These are phyloP conservation scores for Mycena crocata DNA, from an alignment of 768 basidiomycete genomes.

Conservation along the genomic window DNA sequence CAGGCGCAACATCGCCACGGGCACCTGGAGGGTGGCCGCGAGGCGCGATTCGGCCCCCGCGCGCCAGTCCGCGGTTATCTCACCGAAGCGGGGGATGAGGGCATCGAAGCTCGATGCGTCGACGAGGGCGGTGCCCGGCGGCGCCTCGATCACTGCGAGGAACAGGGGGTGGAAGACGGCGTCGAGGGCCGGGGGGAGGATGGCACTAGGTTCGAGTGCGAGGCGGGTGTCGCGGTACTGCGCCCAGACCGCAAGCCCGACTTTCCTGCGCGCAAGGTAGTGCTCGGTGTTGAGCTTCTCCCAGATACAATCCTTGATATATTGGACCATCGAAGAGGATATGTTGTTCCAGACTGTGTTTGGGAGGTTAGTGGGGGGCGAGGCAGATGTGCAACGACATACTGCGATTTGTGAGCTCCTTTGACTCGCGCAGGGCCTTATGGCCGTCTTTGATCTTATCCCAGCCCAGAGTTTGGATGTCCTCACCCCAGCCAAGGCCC, in stretches of 20 bases:
- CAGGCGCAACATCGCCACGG: background rate
- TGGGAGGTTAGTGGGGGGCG: background rate
- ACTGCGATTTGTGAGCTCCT: background rate
- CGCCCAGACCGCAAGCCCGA: background rate
- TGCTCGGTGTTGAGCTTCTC: background rate
- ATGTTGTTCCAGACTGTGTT: slow-evolving; percentile 1
- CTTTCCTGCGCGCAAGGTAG: background rate
- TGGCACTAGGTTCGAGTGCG: background rate
- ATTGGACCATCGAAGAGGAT: background rate
- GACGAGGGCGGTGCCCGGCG: background rate
- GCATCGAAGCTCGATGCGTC: background rate
- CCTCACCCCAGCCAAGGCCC: background rate
- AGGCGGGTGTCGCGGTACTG: background rate
- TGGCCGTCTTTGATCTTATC: background rate
- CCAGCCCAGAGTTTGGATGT: background rate
- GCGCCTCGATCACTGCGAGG: background rate
- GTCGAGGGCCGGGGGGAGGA: background rate
- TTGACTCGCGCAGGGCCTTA: background rate
- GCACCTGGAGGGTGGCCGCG: background rate
- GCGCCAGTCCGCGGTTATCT: background rate
- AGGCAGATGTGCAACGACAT: background rate
- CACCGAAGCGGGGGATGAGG: background rate
- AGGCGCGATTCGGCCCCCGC: background rate
- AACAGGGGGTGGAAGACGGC: background rate
- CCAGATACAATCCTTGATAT: background rate